phyloP scores from a whole-genome alignment of 2,329 filamentous ascomycete genomes.

The Epichloe brachyelytri region DNA sequence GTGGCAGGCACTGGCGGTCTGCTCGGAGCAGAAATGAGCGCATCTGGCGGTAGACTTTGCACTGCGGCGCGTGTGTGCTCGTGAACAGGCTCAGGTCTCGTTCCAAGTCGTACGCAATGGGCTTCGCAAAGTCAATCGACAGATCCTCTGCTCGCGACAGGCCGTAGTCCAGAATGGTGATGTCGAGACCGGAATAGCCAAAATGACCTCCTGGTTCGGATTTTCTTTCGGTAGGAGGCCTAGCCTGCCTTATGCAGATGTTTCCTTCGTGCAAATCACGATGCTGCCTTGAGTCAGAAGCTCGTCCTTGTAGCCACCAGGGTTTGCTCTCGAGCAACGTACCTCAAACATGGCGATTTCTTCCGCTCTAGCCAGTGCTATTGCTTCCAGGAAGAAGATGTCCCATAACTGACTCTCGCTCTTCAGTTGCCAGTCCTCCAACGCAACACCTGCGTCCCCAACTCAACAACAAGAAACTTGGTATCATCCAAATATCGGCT shows the following conservation, averaged over 20 bases:
- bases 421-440: slow-evolving; percentile 44
- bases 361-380: slow-evolving; percentile 48
- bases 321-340: slow-evolving; percentile 7
- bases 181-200: slow-evolving; percentile 47
- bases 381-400: slow-evolving; percentile 45
- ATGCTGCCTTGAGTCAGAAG: slow-evolving; percentile 29
- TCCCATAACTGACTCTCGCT: slow-evolving; percentile 46
- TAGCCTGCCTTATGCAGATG: slow-evolving; percentile 39
- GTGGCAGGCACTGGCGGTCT: slow-evolving; percentile 36
- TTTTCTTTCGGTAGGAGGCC: slow-evolving; percentile 20
- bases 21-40: slow-evolving; percentile 41
- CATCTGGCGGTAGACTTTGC: slow-evolving; percentile 50
- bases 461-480: slow-evolving; percentile 46
- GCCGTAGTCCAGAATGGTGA: slow-evolving; percentile 54
- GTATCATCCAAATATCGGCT: slow-evolving; percentile 45
- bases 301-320: background rate
- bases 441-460: slow-evolving; percentile 47
- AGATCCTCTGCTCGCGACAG: slow-evolving; percentile 44
- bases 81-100: slow-evolving; percentile 46
- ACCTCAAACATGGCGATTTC: slow-evolving; percentile 48
- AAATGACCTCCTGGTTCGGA: slow-evolving; percentile 27
- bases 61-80: slow-evolving; percentile 46
- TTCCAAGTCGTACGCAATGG: slow-evolving; percentile 46
- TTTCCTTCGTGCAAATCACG: slow-evolving; percentile 55
- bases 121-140: slow-evolving; percentile 20